Conservation (phyloP, 148 eudicot genomes). For the Drosera capensis region DNA sequence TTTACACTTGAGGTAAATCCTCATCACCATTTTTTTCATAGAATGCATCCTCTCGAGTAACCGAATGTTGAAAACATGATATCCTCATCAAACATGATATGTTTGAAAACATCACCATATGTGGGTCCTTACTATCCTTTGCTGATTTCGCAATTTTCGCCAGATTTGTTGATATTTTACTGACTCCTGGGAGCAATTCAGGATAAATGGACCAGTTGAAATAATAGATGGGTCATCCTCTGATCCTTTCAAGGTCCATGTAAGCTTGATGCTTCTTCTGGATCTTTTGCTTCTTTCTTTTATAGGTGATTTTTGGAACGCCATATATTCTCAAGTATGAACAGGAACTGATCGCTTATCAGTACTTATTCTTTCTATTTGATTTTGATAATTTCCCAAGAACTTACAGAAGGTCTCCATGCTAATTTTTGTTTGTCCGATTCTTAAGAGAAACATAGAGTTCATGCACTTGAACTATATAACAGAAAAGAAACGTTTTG, state of each 20-base stretch:
- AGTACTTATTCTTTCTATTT: too few species aligned
- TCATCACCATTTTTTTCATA: too few species aligned
- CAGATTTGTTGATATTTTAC: slow-evolving; percentile 93
- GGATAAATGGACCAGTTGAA: slow-evolving; percentile 60
- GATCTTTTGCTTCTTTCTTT: too few species aligned
- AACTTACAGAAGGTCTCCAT: too few species aligned
- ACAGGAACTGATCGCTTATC: too few species aligned
- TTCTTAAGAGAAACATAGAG: too few species aligned
- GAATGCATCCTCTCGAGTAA: background rate
- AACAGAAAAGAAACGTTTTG: too few species aligned
- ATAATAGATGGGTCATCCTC: slow-evolving; percentile 50
- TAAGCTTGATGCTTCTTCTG: slow-evolving; percentile 12
- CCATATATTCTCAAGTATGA: too few species aligned
- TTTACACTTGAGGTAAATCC: slow-evolving; percentile 7
- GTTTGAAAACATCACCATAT: background rate
- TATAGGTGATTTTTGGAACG: background rate
- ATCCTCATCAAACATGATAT: too few species aligned
- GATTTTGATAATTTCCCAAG: too few species aligned
- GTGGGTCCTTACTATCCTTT: background rate
- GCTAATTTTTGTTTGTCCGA: too few species aligned
- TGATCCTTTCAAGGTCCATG: slow-evolving; percentile 59
- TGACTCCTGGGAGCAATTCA: slow-evolving; percentile 87
- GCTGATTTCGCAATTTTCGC: slow-evolving; percentile 6
- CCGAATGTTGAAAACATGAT: background rate
- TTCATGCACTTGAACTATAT: too few species aligned